Conservation (phyloP, 257 asterid genomes). For the Solanum paucissectum region DNA sequence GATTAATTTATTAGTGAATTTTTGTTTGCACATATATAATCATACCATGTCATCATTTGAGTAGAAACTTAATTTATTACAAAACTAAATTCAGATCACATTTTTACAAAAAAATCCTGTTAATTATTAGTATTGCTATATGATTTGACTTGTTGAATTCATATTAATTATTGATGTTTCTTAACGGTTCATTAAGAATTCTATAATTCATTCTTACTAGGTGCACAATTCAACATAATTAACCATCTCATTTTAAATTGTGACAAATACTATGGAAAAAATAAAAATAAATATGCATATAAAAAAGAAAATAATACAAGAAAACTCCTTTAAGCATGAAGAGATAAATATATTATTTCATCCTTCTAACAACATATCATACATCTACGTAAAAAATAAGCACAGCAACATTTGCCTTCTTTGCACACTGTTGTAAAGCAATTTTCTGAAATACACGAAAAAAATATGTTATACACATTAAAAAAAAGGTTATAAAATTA, state of each 20-base stretch:
- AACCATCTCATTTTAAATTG: background rate
- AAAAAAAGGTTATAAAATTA: background rate
- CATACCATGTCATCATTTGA: background rate
- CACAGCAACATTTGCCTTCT: background rate
- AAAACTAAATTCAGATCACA: background rate
- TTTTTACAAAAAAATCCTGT: background rate
- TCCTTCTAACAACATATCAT: background rate
- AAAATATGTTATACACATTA: background rate
- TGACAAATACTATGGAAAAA: background rate
- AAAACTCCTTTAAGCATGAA: background rate
- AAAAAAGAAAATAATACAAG: background rate
- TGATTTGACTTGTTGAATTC: background rate
- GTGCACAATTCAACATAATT: background rate
- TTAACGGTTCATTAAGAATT: background rate
- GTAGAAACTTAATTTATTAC: background rate
- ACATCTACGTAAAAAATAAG: background rate
- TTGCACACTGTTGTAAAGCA: background rate
- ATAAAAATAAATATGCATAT: background rate
- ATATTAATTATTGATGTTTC: background rate
- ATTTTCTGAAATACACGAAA: background rate
- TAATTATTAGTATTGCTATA: background rate
- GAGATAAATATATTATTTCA: background rate
- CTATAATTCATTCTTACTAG: background rate
- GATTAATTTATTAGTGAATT: background rate
- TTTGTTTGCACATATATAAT: background rate